Evolutionary conservation across 2,329 filamentous ascomycete species (phyloP), one percentile per base, ranked within the genome.

Genomic region (Metarhizium anisopliae): DNA sequence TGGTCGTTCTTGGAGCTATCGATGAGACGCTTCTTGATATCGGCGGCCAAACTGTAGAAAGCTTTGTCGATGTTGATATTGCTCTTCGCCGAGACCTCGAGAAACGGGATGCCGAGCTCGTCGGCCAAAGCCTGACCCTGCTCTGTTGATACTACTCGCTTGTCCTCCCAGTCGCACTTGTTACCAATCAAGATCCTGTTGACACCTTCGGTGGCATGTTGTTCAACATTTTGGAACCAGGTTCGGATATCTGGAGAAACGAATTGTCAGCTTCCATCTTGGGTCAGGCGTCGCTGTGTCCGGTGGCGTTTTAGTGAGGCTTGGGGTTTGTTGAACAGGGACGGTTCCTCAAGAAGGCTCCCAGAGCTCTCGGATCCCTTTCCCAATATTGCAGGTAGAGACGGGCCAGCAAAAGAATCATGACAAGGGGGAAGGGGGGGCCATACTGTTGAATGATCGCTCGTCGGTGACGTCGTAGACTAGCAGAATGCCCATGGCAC

Each of bases 81-180:
- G 78, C 89, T 93, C 82, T 99, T 99, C 62, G 94, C 94, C 18
- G 90, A 95, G 60, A 99, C 94, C 73, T 99, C 94, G 71, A 99
- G 88, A 81, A 99, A 99, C 20, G 94, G 93, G 62, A 99, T 95
- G 68, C 92, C 91, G 59, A 99, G 86, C 75, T 97, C 94, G 74
- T 96, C 89, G 58, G 94, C 94, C 56, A 99, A 83, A 62, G 87
- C 86, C 74, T 99, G 92, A 65, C 94, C 94, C 68, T 91, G 87
- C 72, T 96, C 92, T 58, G 89, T 95, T 52, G 90, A 91, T 47
- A 99, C 89, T 55, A 89, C 91, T 64, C 94, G 87, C 82, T 97
- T 97, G 77, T 99, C 94, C 75, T 97, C 94, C 94, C 94, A 97
- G 75, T 99, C 94, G 77, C 94, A 99, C 78, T 99, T 99, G 83